Conservation (phyloP, 1,284 basidiomycete species). For the Moniliella sp. region DNA sequence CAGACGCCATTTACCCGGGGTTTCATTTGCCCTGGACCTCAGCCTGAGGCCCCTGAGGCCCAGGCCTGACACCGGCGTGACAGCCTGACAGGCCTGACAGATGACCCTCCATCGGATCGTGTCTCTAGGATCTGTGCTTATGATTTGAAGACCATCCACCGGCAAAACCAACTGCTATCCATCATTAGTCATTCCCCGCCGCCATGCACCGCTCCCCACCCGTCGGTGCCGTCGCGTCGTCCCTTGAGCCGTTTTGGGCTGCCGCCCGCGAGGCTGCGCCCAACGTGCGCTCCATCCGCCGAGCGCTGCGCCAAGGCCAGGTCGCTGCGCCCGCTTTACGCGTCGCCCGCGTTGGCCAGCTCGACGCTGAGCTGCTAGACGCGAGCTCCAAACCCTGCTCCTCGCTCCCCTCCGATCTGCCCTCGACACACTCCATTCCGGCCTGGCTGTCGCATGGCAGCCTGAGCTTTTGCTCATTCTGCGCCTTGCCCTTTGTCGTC, state of each 20-base stretch:
- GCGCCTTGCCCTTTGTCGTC: slow-evolving; percentile 56
- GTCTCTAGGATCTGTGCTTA: too few relatives aligned
- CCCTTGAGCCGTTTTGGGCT: slow-evolving; percentile 16
- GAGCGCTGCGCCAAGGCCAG: slow-evolving; percentile 11
- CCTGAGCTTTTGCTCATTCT: slow-evolving; percentile 61
- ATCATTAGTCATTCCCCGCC: too few relatives aligned
- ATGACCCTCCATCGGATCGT: too few relatives aligned
- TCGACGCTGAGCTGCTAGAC: slow-evolving; percentile 80
- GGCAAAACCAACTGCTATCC: too few relatives aligned
- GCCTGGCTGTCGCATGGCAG: slow-evolving; percentile 48
- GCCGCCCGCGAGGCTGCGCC: slow-evolving; percentile 13
- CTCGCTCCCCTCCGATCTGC: slow-evolving; percentile 61
- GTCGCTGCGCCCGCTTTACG: slow-evolving; percentile 24
- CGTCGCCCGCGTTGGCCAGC: slow-evolving; percentile 52
- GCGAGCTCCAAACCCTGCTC: slow-evolving; percentile 64
- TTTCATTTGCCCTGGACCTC: too few relatives aligned
- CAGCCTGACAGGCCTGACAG: too few relatives aligned
- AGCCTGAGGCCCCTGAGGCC: too few relatives aligned
- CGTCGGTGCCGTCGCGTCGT: too few relatives aligned
- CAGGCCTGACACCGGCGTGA: too few relatives aligned
- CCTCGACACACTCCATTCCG: slow-evolving; percentile 40
- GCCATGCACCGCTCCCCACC: too few relatives aligned
- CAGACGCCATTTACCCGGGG: too few relatives aligned
- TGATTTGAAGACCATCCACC: too few relatives aligned
- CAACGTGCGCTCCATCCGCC: slow-evolving; percentile 12